A percentile compares a stretch with the other conserved stretches of the same genome.
phyloP scores from a whole-genome alignment of 176 grass and related monocot genomes.

The Carex myosuroides region DNA sequence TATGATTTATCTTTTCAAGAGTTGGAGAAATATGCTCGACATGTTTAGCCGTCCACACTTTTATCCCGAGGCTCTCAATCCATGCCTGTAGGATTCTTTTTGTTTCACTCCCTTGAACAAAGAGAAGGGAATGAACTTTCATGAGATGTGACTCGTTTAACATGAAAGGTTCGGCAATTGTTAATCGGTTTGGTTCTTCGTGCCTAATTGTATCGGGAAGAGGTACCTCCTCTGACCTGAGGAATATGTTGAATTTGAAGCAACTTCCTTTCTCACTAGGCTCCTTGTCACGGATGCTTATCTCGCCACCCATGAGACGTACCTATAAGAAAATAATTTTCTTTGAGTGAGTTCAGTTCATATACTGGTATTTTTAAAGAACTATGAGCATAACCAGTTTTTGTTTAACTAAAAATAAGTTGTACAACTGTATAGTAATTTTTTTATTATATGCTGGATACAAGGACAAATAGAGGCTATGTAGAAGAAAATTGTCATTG shows the following conservation, averaged over 20 bases:
- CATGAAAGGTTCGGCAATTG: background rate
- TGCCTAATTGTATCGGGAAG: background rate
- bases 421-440: background rate
- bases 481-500: background rate
- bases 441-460: background rate
- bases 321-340: slow-evolving; percentile 30
- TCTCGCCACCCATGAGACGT: slow-evolving; percentile 83
- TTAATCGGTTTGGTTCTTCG: background rate
- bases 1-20: slow-evolving; percentile 33
- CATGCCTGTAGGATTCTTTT: slow-evolving; percentile 53
- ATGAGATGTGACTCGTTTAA: background rate
- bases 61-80: slow-evolving; percentile 57
- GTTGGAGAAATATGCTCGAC: slow-evolving; percentile 26
- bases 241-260: slow-evolving; percentile 64
- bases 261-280: slow-evolving; percentile 55
- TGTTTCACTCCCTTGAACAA: slow-evolving; percentile 54
- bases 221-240: slow-evolving; percentile 32
- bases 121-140: background rate
- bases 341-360: background rate
- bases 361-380: background rate
- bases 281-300: slow-evolving; percentile 56
- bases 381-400: background rate
- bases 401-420: background rate
- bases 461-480: background rate
- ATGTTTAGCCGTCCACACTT: slow-evolving; percentile 39